Conservation (phyloP, 352 stramenopile species). For the Pythium insidiosum region DNA sequence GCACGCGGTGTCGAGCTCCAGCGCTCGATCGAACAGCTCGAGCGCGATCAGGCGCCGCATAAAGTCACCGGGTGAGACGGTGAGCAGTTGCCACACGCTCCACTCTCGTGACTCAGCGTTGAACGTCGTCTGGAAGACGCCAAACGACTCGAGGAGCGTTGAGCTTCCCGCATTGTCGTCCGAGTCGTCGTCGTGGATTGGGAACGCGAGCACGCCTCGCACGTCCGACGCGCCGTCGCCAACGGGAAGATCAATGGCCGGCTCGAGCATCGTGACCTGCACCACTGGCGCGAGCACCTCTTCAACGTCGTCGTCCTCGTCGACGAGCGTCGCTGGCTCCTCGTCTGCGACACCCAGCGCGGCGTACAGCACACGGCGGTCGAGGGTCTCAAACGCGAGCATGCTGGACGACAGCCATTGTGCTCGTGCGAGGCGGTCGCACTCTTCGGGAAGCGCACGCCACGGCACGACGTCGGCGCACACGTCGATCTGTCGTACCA, state of each 20-base stretch:
- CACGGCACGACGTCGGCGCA: constrained; percentile 53
- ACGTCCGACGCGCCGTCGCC: no score
- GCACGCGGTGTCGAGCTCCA: constrained; percentile 18
- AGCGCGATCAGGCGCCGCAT: constrained; percentile 27
- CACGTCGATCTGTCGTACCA: constrained; percentile 51
- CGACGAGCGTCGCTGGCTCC: no score
- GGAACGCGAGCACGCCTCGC: no score
- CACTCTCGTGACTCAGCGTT: background rate
- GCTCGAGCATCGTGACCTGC: no score
- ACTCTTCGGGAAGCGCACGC: constrained; percentile 30
- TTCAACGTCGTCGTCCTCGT: no score
- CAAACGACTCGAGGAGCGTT: background rate
- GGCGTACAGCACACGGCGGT: background rate
- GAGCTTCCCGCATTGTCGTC: background rate
- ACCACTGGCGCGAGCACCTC: no score
- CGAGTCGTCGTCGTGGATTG: no score
- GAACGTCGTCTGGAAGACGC: background rate
- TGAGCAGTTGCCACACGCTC: constrained; percentile 1
- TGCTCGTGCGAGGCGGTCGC: background rate
- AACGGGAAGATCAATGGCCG: no score
- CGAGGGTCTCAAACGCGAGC: constrained; percentile 1
- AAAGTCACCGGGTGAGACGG: constrained; percentile 11
- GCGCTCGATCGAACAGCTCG: constrained; percentile 28
- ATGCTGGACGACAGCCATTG: constrained; percentile 10
- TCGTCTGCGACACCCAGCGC: no score